These are phyloP conservation scores for Malus sieversii DNA, from an alignment of 306 rosid species.

Conservation along the genomic window DNA sequence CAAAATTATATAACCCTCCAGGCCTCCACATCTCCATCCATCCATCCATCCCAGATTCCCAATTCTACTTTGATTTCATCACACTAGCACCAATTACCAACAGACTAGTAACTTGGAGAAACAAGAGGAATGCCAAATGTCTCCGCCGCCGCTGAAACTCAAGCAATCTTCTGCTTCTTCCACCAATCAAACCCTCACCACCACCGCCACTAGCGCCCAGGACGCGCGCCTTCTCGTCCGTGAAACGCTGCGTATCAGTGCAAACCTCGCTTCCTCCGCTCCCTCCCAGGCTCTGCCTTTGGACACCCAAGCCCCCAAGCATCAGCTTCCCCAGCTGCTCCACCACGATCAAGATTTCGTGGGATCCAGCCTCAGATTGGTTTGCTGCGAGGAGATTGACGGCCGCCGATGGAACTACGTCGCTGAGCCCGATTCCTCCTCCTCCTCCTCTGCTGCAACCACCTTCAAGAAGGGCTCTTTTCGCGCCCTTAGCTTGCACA, in stretches of 20 bases:
- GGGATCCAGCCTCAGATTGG: conserved; percentile 40
- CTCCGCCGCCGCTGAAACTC: not conserved
- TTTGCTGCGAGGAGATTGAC: conserved; percentile 85
- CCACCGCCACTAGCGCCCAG: conserved; percentile 30
- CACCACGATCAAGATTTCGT: conserved; percentile 27
- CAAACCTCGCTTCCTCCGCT: conserved; percentile 61
- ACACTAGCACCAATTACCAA: not conserved
- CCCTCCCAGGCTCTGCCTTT: conserved; percentile 17
- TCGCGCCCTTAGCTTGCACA: conserved; percentile 57
- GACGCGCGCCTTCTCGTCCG: conserved; percentile 64
- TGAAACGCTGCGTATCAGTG: conserved; percentile 81
- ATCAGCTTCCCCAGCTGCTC: not conserved
- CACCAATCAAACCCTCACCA: conserved; percentile 33
- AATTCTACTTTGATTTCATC: not conserved
- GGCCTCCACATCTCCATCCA: no score
- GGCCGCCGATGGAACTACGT: conserved; percentile 87
- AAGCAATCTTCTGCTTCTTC: conserved; percentile 11
- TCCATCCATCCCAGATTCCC: no score
- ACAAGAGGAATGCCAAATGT: not conserved
- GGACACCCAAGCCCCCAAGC: not conserved
- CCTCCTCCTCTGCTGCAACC: conserved; percentile 12
- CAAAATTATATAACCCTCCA: not conserved
- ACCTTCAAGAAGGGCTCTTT: conserved; percentile 54
- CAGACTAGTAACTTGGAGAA: not conserved
- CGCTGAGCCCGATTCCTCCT: conserved; percentile 44